These are phyloP conservation scores for Aschersonia sp. DNA, from an alignment of 2,329 filamentous ascomycete species.

Conservation along the genomic window DNA sequence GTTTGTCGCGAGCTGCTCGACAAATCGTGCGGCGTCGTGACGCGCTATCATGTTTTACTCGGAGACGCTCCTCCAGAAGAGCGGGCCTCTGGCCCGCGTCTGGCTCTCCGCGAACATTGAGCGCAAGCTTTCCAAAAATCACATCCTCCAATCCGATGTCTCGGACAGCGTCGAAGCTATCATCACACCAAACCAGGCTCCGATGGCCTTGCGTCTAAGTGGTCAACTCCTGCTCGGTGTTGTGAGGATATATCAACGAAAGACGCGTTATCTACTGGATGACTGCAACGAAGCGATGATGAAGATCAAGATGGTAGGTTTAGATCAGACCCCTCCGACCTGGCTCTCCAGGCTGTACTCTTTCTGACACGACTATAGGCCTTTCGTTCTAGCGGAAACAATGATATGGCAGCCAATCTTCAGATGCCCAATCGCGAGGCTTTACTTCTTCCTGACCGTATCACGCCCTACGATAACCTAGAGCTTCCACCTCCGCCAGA, in stretches of 20 bases:
- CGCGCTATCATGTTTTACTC: constrained; percentile 80
- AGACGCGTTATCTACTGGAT: constrained; percentile 88
- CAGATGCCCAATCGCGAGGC: constrained; percentile 72
- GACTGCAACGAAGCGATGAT: constrained; percentile 95
- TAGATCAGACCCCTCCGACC: neutral
- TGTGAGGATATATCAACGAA: constrained; percentile 92
- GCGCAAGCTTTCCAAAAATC: constrained; percentile 94
- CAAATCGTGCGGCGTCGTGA: constrained; percentile 14
- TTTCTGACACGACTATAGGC: constrained; percentile 39
- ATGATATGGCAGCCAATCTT: constrained; percentile 77
- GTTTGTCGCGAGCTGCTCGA: constrained; percentile 7
- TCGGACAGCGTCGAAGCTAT: constrained; percentile 91
- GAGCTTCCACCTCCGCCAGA: constrained; percentile 73
- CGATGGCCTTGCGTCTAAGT: constrained; percentile 85
- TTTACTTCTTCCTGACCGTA: constrained; percentile 76
- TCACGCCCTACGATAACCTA: constrained; percentile 79
- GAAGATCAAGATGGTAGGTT: constrained; percentile 91
- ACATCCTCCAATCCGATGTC: constrained; percentile 88
- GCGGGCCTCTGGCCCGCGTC: constrained; percentile 88
- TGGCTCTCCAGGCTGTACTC: neutral
- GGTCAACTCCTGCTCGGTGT: constrained; percentile 91
- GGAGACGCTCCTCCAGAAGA: constrained; percentile 89
- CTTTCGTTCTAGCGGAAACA: constrained; percentile 86
- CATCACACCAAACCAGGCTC: constrained; percentile 81
- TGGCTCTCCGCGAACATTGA: constrained; percentile 97